phyloP scores from a whole-genome alignment of 768 basidiomycete species.

The Termitomyces sp. region DNA sequence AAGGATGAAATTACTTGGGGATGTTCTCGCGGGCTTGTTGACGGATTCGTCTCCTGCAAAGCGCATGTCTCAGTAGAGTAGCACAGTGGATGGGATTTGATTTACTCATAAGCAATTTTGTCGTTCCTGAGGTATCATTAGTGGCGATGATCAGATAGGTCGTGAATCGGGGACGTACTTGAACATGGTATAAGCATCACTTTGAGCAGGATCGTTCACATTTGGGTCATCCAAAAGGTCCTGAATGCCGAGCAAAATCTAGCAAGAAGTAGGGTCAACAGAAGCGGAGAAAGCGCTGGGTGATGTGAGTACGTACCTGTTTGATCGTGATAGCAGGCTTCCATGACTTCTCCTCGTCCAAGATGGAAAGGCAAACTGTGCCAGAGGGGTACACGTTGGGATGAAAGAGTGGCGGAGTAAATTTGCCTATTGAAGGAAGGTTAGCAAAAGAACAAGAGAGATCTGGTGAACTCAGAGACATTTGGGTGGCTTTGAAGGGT shows the following conservation, averaged over 20 bases:
- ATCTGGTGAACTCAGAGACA: conserved; percentile 46
- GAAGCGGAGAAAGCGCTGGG: not conserved
- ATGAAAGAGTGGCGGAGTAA: conserved; percentile 92
- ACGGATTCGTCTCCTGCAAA: conserved; percentile 69
- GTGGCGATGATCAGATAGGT: not conserved
- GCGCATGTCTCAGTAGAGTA: not conserved
- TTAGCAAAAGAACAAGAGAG: not conserved
- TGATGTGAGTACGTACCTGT: conserved; percentile 53
- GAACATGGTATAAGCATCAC: conserved; percentile 98
- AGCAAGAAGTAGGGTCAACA: conserved; percentile 5
- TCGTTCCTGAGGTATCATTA: conserved; percentile 66
- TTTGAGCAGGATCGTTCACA: conserved; percentile 95
- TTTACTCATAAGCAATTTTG: conserved; percentile 88
- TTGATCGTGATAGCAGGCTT: conserved; percentile 99
- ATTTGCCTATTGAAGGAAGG: conserved; percentile 70
- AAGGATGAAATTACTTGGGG: conserved; percentile 61
- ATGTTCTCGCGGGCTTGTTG: conserved; percentile 88
- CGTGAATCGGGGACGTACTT: conserved; percentile 56
- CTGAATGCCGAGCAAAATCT: conserved; percentile 96
- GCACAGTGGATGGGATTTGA: not conserved
- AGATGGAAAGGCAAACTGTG: conserved; percentile 94
- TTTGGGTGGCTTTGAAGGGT: conserved; percentile 93
- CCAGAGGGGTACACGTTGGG: conserved; percentile 99
- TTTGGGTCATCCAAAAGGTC: conserved; percentile 95
- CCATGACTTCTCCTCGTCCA: conserved; percentile 99